Conservation (phyloP, 768 basidiomycete genomes). For the Lentinula sp. region DNA sequence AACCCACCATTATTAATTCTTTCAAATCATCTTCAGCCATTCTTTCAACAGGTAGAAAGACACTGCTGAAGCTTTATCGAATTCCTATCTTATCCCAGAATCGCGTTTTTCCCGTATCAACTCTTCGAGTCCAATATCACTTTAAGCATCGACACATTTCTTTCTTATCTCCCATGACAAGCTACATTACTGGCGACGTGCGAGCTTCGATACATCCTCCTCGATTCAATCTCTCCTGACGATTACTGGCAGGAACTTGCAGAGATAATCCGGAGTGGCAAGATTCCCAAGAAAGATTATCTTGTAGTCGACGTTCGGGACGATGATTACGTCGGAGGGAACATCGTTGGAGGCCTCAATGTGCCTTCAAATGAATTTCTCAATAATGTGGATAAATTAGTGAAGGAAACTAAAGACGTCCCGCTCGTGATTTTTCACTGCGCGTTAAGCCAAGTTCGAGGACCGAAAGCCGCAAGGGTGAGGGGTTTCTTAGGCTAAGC, state of each 20-base stretch:
- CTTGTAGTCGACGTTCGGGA: slow-evolving; percentile 83
- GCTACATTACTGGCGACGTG: slow-evolving; percentile 36
- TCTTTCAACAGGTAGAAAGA: not conserved
- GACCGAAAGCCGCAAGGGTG: slow-evolving; percentile 75
- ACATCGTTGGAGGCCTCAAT: slow-evolving; percentile 63
- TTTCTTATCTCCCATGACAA: slow-evolving; percentile 18
- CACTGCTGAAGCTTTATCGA: not conserved
- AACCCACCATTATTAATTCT: not conserved
- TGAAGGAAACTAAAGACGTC: slow-evolving; percentile 55
- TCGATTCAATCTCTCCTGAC: slow-evolving; percentile 4
- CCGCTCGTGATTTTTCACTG: slow-evolving; percentile 75
- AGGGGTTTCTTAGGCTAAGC: slow-evolving; percentile 10
- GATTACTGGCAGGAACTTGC: slow-evolving; percentile 54
- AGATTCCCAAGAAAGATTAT: slow-evolving; percentile 61
- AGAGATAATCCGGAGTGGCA: slow-evolving; percentile 54
- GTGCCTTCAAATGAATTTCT: slow-evolving; percentile 59
- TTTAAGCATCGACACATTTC: not conserved
- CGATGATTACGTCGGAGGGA: slow-evolving; percentile 72
- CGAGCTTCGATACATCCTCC: slow-evolving; percentile 8
- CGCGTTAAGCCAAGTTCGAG: slow-evolving; percentile 70
- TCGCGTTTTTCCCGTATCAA: not conserved
- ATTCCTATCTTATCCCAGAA: not conserved
- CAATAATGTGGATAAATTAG: slow-evolving; percentile 48
- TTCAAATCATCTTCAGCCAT: not conserved
- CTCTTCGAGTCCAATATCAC: not conserved